These are phyloP conservation scores for Phyllosticta ampelicida DNA, from an alignment of 2,329 filamentous ascomycete species.

Conservation along the genomic window DNA sequence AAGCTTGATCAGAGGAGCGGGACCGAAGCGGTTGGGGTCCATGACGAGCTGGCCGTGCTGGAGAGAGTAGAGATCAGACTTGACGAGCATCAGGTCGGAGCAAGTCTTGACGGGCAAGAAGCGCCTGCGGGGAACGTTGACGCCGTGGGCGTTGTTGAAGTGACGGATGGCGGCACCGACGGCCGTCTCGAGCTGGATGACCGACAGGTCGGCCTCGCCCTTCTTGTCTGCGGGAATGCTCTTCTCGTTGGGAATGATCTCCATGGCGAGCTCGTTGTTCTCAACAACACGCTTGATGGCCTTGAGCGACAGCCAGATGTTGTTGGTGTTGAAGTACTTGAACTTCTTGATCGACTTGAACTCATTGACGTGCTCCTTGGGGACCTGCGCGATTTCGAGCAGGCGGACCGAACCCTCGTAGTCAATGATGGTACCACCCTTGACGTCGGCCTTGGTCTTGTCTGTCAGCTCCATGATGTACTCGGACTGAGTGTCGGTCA, in stretches of 20 bases:
- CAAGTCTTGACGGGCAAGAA: constrained; percentile 99
- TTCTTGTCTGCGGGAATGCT: constrained; percentile 98
- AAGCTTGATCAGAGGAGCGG: constrained; percentile 96
- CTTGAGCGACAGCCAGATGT: constrained; percentile 98
- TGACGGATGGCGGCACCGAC: constrained; percentile 97
- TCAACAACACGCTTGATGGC: constrained; percentile 98
- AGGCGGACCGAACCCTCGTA: constrained; percentile 95
- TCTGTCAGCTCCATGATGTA: constrained; percentile 99
- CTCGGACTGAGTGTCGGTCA: constrained; percentile 93
- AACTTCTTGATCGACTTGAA: constrained; percentile 99
- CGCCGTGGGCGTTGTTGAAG: constrained; percentile 96
- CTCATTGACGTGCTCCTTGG: constrained; percentile 99
- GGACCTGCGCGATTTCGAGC: constrained; percentile 96
- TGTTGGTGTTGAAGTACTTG: constrained; percentile 99
- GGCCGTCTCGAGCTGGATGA: constrained; percentile 96
- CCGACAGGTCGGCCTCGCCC: constrained; percentile 95
- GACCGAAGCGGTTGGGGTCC: constrained; percentile 91
- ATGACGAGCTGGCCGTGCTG: constrained; percentile 98
- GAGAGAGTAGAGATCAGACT: constrained; percentile 96
- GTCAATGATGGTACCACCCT: constrained; percentile 99
- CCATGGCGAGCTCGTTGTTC: constrained; percentile 97
- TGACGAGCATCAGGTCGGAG: constrained; percentile 98
- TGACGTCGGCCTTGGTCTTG: constrained; percentile 99
- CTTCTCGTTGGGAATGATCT: constrained; percentile 99
- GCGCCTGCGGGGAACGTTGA: constrained; percentile 93